Base-by-base conservation (phyloP, 192 early-diverging fungal species). In the Backusella mclennaniae region DNA sequence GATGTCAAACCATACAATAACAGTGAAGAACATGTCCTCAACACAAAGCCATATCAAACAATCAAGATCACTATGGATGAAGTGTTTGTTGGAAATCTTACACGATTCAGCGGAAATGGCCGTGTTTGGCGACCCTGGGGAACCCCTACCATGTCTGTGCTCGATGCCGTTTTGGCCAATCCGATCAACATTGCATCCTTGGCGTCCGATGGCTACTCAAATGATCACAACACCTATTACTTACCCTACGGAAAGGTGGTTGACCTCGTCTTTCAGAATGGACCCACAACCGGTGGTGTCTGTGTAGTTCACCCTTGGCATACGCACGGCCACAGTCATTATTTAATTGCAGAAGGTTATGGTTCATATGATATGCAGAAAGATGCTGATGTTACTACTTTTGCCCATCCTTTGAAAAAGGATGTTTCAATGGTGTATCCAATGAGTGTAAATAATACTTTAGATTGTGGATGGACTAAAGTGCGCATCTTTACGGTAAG, bases 221-320 rank as follows among this genome's bases (percentile, higher is more conserved):
- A 15, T 0, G 8, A 41, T 5, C 69, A 44, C 39, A 33, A 53
- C 15, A 76, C 79, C 11, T 80, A 80, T 49, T 46, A 53, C 4
- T 15, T 75, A 15, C 14, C 21, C 2, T 44, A 70, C 15, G n/a
- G n/a, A 14, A 35, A 76, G 17, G 29, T 71, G 26, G 39, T 80
- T n/a, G 79, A 80, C 36, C 26, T 80, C 12, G 79, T 80, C 7
- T 41, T 75, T 26, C 79, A 80, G 66, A 76, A 63, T 46, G 69
- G n/a, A 4, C 23, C 67, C 21, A 42, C 26, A n/a, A 36, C 21
- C 19, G 26, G n/a, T 26, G 73, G 35, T 6, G 1, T 29, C 19
- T 80, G 74, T 53, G 42, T 41, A 19, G 39, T 0, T 35, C 79
- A 80, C 41, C 75, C 79, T 26, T 77, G 79, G 79, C 79, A 80